phyloP scores from a whole-genome alignment of 2,329 filamentous ascomycete species.

The Fusarium sp. region DNA sequence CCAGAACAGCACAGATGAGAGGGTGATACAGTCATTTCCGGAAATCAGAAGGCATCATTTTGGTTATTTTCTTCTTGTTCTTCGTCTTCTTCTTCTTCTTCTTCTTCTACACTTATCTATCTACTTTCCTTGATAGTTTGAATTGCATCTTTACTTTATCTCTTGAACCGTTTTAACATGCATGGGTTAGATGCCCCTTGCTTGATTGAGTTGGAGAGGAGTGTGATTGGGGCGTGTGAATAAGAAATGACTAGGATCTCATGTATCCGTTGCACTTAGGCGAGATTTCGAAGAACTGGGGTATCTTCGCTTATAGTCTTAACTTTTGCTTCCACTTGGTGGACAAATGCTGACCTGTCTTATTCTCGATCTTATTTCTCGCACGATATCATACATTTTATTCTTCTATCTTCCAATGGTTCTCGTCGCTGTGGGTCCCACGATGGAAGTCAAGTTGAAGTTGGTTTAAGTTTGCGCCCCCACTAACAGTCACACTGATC shows the following conservation, averaged over 20 bases:
- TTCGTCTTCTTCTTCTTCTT: neutral
- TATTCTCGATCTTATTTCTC: constrained; percentile 1
- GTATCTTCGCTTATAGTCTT: constrained; percentile 3
- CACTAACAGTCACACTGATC: constrained; percentile 28
- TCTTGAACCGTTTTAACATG: constrained; percentile 5
- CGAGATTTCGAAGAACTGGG: constrained; percentile 28
- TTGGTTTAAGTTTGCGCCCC: constrained; percentile 34
- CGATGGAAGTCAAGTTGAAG: constrained; percentile 36
- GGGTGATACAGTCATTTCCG: constrained; percentile 38
- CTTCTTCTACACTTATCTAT: constrained; percentile 24
- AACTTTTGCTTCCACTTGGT: constrained; percentile 11
- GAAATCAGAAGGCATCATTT: constrained; percentile 8
- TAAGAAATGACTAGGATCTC: constrained; percentile 32
- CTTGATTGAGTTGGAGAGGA: constrained; percentile 21
- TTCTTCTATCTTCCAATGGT: neutral
- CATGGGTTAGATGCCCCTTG: constrained; percentile 14
- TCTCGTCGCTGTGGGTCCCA: neutral
- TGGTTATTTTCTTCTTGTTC: constrained; percentile 1
- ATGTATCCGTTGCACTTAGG: constrained; percentile 6
- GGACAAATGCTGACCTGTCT: constrained; percentile 1
- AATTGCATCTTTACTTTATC: constrained; percentile 20
- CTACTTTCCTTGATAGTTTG: constrained; percentile 28
- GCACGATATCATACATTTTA: constrained; percentile 9
- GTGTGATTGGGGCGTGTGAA: constrained; percentile 23
- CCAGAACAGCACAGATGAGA: constrained; percentile 41